Percentiles rank a stretch among this genome's conserved stretches.
These are phyloP conservation scores for Ustilago sp. DNA, from an alignment of 1,284 basidiomycete genomes.

Conservation along the genomic window DNA sequence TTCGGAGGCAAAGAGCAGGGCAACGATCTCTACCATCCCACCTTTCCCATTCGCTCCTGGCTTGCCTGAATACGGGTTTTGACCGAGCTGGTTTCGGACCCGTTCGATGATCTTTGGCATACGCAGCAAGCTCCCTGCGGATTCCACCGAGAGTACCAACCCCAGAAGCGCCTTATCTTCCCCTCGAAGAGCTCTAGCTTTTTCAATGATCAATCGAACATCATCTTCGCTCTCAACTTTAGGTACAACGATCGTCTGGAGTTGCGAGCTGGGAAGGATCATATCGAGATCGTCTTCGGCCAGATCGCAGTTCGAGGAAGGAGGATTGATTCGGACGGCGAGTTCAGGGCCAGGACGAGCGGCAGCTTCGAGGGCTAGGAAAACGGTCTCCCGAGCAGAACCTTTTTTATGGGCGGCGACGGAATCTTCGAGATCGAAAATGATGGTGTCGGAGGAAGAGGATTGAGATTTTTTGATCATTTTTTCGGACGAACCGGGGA, in stretches of 20 bases:
- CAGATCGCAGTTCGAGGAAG: conserved; percentile 38
- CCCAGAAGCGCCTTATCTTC: conserved; percentile 31
- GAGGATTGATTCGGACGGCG: conserved; percentile 67
- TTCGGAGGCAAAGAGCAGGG: conserved; percentile 65
- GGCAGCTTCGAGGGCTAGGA: conserved; percentile 59
- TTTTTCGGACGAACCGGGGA: conserved; percentile 64
- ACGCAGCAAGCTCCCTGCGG: conserved; percentile 55
- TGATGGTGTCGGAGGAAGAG: conserved; percentile 57
- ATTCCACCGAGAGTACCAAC: conserved; percentile 64
- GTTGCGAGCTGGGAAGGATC: conserved; percentile 50
- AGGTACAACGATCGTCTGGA: conserved; percentile 63
- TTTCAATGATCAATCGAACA: conserved; percentile 45
- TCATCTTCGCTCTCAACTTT: conserved; percentile 65
- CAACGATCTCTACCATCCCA: conserved; percentile 33
- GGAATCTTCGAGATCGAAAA: conserved; percentile 67
- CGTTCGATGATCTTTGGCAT: conserved; percentile 57
- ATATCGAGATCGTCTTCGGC: conserved; percentile 63
- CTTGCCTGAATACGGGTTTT: conserved; percentile 4
- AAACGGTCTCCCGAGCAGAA: conserved; percentile 58
- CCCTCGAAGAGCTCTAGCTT: conserved; percentile 35
- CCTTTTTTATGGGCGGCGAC: conserved; percentile 65
- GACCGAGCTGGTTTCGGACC: conserved; percentile 11
- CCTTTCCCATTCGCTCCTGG: not conserved
- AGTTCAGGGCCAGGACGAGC: conserved; percentile 48
- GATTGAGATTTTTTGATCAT: conserved; percentile 64